Evolutionary conservation across 129 eudicot species (phyloP).

Genomic region (Tagetes patula): DNA sequence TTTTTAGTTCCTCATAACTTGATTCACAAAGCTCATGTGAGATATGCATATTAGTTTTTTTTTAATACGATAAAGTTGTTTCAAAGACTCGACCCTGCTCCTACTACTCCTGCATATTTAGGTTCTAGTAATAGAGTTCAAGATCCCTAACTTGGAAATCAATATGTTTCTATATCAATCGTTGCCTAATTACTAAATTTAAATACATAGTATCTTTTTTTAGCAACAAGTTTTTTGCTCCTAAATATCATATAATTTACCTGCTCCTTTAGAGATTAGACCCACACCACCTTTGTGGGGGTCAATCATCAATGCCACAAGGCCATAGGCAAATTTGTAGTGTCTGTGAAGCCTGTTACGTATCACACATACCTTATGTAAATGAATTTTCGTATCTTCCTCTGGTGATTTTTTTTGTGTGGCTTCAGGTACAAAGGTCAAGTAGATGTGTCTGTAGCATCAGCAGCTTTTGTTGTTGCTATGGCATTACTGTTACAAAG

Average conservation of each 20-base stretch:
- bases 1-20: conserved; percentile 8
- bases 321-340: background rate
- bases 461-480: conserved; percentile 87
- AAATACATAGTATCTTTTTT: background rate
- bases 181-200: conserved; percentile 1
- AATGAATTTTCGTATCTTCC: background rate
- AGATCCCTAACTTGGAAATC: background rate
- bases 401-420: conserved; percentile 22
- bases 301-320: too few species aligned
- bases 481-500: conserved; percentile 87
- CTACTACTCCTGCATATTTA: background rate
- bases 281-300: too few species aligned
- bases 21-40: background rate
- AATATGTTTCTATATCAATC: background rate
- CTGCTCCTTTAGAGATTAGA: too few species aligned
- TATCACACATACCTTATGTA: background rate
- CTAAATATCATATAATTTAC: too few species aligned
- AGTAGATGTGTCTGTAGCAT: conserved; percentile 82
- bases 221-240: too few species aligned
- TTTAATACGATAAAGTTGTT: conserved; percentile 10
- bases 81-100: conserved; percentile 3
- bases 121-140: background rate
- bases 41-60: background rate
- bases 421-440: conserved; percentile 75
- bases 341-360: background rate